phyloP scores from a whole-genome alignment of 140 eudicot species.

The Senecio squalidus region DNA sequence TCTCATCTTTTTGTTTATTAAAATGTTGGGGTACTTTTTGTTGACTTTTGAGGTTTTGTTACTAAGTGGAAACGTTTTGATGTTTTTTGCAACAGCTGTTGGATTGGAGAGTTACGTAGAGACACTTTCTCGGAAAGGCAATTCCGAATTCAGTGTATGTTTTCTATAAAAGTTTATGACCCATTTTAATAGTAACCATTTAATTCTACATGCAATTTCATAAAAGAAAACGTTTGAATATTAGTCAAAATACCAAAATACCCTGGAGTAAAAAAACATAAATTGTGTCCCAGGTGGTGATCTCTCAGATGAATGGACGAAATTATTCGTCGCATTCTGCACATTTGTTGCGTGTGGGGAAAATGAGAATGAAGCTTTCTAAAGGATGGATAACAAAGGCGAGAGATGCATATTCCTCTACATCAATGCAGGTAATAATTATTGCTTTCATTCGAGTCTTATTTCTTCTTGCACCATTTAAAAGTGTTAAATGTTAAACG shows the following conservation, averaged over 20 bases:
- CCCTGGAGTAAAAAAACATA: too few relatives aligned
- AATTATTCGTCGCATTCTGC: constrained; percentile 81
- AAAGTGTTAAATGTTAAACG: not conserved
- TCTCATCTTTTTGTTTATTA: not conserved
- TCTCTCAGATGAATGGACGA: constrained; percentile 93
- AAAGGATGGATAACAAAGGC: constrained; percentile 98
- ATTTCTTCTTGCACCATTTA: not conserved
- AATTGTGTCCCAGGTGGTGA: constrained; percentile 66
- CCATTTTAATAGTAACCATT: not conserved
- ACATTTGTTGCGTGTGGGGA: constrained; percentile 88
- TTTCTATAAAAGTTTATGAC: not conserved
- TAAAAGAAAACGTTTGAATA: not conserved
- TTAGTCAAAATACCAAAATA: not conserved
- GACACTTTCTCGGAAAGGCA: constrained; percentile 62
- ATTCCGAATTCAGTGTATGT: constrained; percentile 76
- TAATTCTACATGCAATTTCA: not conserved
- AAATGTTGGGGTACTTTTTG: not conserved
- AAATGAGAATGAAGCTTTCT: constrained; percentile 81
- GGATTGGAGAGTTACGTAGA: constrained; percentile 72
- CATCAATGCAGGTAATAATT: constrained; percentile 81
- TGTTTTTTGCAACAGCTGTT: constrained; percentile 47
- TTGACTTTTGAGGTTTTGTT: not conserved
- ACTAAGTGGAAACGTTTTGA: not conserved
- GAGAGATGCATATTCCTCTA: constrained; percentile 72
- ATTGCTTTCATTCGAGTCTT: not conserved